Evolutionary conservation across 495 filamentous ascomycete genomes (phyloP).

Genomic region (Xylaria venustula): DNA sequence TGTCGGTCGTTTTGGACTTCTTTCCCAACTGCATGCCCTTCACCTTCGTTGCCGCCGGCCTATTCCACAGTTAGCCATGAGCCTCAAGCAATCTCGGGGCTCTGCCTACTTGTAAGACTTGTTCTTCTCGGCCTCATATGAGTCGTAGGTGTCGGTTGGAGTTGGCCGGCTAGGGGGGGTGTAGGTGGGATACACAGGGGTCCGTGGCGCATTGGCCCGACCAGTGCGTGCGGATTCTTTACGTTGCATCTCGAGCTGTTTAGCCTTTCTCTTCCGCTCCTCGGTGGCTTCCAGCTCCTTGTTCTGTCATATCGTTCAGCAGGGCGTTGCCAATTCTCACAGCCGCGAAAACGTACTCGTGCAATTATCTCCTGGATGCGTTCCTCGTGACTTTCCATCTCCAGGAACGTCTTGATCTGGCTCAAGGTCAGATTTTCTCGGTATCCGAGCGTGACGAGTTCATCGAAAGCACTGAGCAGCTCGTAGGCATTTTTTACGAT

Average conservation of each 20-base stretch:
- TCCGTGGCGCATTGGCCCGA: conserved; percentile 57
- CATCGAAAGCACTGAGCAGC: conserved; percentile 91
- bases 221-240: conserved; percentile 72
- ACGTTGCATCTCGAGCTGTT: conserved; percentile 96
- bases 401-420: conserved; percentile 97
- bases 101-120: conserved; percentile 69
- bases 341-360: conserved; percentile 55
- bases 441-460: conserved; percentile 92
- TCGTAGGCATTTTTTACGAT: conserved; percentile 94
- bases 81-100: not conserved
- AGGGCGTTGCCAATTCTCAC: not conserved
- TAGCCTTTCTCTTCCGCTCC: conserved; percentile 95
- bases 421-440: conserved; percentile 89
- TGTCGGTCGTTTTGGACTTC: conserved; percentile 93
- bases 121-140: conserved; percentile 95
- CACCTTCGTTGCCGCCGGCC: conserved; percentile 67
- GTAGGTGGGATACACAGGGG: conserved; percentile 84
- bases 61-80: conserved; percentile 24
- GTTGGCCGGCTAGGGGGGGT: conserved; percentile 73
- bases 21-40: conserved; percentile 99
- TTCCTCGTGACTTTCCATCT: conserved; percentile 99
- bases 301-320: conserved; percentile 60
- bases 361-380: conserved; percentile 97
- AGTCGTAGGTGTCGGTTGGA: conserved; percentile 80
- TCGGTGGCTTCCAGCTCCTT: conserved; percentile 97